These are phyloP conservation scores for Fusarium keratoplasticum DNA, from an alignment of 2,329 filamentous ascomycete species.

Conservation along the genomic window DNA sequence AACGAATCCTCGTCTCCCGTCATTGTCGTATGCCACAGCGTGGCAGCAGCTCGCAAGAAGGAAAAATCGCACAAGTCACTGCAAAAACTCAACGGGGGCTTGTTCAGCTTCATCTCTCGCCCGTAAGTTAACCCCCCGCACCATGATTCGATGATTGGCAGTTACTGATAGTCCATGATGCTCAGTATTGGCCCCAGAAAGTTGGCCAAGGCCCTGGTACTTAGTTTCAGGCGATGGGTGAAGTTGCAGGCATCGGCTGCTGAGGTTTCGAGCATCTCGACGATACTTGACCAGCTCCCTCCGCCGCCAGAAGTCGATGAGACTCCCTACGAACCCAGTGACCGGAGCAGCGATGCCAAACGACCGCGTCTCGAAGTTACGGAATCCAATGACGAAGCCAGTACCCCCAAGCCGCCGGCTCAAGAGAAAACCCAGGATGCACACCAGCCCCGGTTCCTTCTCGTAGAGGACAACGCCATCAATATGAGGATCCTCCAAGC, in stretches of 20 bases:
- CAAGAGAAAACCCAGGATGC: neutral
- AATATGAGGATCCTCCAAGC: conserved; percentile 51
- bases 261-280: conserved; percentile 26
- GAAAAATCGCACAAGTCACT: conserved; percentile 33
- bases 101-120: conserved; percentile 52
- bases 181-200: conserved; percentile 54
- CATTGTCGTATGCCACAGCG: conserved; percentile 50
- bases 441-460: conserved; percentile 41
- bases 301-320: neutral
- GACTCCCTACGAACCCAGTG: neutral
- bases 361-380: neutral
- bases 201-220: conserved; percentile 48
- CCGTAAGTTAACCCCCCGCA: conserved; percentile 45
- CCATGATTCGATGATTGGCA: neutral
- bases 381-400: neutral
- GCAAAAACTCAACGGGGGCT: conserved; percentile 31
- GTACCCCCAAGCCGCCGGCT: neutral
- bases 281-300: conserved; percentile 10
- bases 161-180: neutral
- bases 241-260: conserved; percentile 13
- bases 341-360: neutral
- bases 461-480: conserved; percentile 57
- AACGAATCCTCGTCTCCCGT: conserved; percentile 33
- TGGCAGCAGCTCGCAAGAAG: conserved; percentile 44
- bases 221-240: conserved; percentile 46